These are phyloP conservation scores for Astragalus membranaceus DNA, from an alignment of 306 rosid genomes.

Conservation along the genomic window DNA sequence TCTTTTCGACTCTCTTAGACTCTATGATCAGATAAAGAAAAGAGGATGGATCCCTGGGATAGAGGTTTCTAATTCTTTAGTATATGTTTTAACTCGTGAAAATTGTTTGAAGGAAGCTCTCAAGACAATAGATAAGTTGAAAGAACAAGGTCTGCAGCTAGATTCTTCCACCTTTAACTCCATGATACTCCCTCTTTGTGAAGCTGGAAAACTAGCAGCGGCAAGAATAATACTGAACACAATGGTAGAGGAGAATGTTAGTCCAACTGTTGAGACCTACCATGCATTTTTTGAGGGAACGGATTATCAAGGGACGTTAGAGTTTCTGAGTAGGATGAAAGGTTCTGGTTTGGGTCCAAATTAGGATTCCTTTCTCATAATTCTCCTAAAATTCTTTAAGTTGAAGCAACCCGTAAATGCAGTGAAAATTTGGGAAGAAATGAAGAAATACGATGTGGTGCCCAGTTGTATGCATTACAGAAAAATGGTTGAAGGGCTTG, in stretches of 20 bases:
- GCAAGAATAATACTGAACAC: conserved; percentile 54
- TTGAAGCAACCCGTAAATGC: conserved; percentile 65
- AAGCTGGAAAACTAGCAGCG: conserved; percentile 48
- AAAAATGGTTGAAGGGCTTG: conserved; percentile 64
- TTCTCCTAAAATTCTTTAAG: conserved; percentile 49
- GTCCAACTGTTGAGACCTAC: conserved; percentile 67
- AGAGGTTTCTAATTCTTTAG: conserved; percentile 63
- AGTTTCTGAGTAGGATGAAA: conserved; percentile 58
- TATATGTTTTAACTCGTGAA: conserved; percentile 48
- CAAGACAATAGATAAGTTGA: conserved; percentile 57
- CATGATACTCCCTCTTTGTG: conserved; percentile 67
- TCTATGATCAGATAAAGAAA: conserved; percentile 82
- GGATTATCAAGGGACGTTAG: conserved; percentile 55
- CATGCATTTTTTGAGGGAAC: conserved; percentile 68
- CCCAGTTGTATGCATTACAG: conserved; percentile 53
- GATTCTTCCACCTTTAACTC: conserved; percentile 69
- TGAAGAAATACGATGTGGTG: conserved; percentile 47
- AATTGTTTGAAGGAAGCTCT: conserved; percentile 81
- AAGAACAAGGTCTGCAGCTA: conserved; percentile 62
- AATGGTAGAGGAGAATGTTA: conserved; percentile 56
- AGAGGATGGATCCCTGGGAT: conserved; percentile 54
- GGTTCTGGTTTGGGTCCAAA: conserved; percentile 55
- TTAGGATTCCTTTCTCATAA: conserved; percentile 47
- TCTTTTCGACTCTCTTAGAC: conserved; percentile 81
- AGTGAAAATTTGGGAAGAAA: conserved; percentile 55